These are phyloP conservation scores for Penicillium turbatum DNA, from an alignment of 495 filamentous ascomycete species.

Conservation along the genomic window DNA sequence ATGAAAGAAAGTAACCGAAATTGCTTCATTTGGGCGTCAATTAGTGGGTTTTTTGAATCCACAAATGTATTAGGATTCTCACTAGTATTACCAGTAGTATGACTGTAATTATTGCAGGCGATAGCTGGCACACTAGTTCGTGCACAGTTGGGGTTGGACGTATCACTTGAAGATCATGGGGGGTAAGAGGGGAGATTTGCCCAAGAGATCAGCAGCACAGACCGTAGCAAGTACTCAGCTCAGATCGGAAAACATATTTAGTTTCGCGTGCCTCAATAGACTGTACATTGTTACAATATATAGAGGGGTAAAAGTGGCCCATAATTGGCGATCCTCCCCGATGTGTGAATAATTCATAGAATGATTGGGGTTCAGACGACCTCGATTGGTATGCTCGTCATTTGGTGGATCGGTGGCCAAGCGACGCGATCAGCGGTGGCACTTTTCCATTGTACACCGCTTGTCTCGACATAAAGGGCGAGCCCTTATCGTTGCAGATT, in stretches of 20 bases:
- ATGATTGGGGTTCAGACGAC: constrained; percentile 17
- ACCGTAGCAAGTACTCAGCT: constrained; percentile 4
- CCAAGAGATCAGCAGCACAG: constrained; percentile 1
- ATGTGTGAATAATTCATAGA: constrained; percentile 4
- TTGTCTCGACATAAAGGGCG: constrained; percentile 15
- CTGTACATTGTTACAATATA: background rate
- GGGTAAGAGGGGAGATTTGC: background rate
- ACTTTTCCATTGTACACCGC: constrained; percentile 21
- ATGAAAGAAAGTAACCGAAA: constrained; percentile 17
- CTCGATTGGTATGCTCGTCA: constrained; percentile 30
- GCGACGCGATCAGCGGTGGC: constrained; percentile 25
- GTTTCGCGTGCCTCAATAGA: background rate
- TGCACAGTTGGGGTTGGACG: constrained; percentile 2
- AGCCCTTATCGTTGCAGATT: constrained; percentile 10
- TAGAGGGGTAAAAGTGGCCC: constrained; percentile 11
- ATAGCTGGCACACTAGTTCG: background rate
- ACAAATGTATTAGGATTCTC: background rate
- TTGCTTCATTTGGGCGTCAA: constrained; percentile 9
- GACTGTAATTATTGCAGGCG: background rate
- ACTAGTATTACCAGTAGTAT: background rate
- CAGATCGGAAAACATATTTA: constrained; percentile 2
- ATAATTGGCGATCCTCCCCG: constrained; percentile 17
- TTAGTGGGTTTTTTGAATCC: constrained; percentile 7
- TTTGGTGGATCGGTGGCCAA: constrained; percentile 30
- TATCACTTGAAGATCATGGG: constrained; percentile 8